phyloP scores from a whole-genome alignment of 805 yeast species.

The Scheffersomyces coipomensis region DNA sequence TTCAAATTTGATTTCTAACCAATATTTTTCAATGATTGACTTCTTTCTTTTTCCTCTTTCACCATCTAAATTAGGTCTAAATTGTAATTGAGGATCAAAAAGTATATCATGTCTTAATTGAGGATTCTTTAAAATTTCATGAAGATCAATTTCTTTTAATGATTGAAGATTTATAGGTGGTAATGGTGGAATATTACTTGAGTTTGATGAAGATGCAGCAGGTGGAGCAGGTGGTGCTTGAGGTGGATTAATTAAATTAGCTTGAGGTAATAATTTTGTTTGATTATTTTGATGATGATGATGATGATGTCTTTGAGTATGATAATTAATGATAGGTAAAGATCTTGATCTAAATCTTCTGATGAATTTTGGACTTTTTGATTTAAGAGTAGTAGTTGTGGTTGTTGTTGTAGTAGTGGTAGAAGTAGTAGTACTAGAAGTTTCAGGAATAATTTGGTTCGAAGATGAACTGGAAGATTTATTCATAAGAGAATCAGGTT shows the following conservation, averaged over 20 bases:
- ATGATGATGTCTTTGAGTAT: conserved; percentile 6
- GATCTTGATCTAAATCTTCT: conserved; percentile 38
- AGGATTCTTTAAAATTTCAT: conserved; percentile 87
- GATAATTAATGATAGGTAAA: conserved; percentile 39
- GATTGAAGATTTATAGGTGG: conserved; percentile 86
- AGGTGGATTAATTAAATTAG: background rate
- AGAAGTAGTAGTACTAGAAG: background rate
- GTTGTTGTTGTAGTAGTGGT: background rate
- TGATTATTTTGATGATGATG: conserved; percentile 10
- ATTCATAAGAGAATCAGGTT: background rate
- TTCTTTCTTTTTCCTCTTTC: conserved; percentile 84
- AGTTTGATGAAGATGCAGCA: background rate
- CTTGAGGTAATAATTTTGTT: background rate
- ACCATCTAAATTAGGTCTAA: conserved; percentile 87
- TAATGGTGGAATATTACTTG: conserved; percentile 39
- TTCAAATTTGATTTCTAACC: conserved; percentile 75
- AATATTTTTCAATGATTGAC: conserved; percentile 73
- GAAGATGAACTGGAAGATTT: background rate
- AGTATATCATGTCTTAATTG: conserved; percentile 90
- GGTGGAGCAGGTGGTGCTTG: background rate
- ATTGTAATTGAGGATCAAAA: conserved; percentile 88
- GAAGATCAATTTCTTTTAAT: conserved; percentile 80
- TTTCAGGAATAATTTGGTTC: background rate
- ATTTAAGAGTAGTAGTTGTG: conserved; percentile 4
- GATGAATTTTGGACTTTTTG: conserved; percentile 32